These are phyloP conservation scores for Starmerella kuoi DNA, from an alignment of 805 yeast genomes.

Conservation along the genomic window DNA sequence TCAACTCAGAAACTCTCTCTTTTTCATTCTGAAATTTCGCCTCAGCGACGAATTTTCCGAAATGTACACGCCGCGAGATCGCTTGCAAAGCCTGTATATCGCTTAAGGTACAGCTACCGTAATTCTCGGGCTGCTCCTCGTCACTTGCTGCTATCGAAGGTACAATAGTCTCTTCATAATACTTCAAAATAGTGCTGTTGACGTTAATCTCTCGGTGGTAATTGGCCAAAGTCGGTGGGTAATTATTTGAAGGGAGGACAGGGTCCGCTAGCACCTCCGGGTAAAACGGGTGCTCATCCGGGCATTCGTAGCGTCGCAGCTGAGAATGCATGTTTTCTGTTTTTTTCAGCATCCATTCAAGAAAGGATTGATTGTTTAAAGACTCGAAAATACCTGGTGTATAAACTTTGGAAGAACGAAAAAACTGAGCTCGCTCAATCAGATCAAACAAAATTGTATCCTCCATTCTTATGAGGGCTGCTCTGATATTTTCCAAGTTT, in stretches of 20 bases:
- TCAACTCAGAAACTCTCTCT: slow-evolving; percentile 51
- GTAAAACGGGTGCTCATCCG: slow-evolving; percentile 86
- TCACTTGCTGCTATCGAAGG: slow-evolving; percentile 54
- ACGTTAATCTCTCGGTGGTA: slow-evolving; percentile 66
- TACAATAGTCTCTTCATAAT: slow-evolving; percentile 62
- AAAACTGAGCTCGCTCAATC: slow-evolving; percentile 87
- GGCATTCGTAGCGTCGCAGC: slow-evolving; percentile 81
- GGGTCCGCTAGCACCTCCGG: slow-evolving; percentile 54
- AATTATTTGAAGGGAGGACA: slow-evolving; percentile 65
- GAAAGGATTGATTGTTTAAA: slow-evolving; percentile 58
- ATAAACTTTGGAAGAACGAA: slow-evolving; percentile 63
- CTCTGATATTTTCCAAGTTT: slow-evolving; percentile 69
- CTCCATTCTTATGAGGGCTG: slow-evolving; percentile 81
- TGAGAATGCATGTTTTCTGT: slow-evolving; percentile 67
- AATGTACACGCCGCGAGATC: slow-evolving; percentile 82
- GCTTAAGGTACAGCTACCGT: slow-evolving; percentile 72
- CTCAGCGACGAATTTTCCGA: slow-evolving; percentile 96
- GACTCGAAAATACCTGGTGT: slow-evolving; percentile 46
- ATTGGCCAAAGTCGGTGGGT: slow-evolving; percentile 67
- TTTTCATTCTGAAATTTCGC: slow-evolving; percentile 68
- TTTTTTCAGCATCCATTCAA: slow-evolving; percentile 75
- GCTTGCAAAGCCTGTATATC: slow-evolving; percentile 86
- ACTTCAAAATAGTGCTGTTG: slow-evolving; percentile 52
- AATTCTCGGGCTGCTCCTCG: slow-evolving; percentile 73
- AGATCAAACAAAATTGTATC: slow-evolving; percentile 87